These are phyloP conservation scores for Pisolithus sp. DNA, from an alignment of 768 basidiomycete genomes.

Conservation along the genomic window DNA sequence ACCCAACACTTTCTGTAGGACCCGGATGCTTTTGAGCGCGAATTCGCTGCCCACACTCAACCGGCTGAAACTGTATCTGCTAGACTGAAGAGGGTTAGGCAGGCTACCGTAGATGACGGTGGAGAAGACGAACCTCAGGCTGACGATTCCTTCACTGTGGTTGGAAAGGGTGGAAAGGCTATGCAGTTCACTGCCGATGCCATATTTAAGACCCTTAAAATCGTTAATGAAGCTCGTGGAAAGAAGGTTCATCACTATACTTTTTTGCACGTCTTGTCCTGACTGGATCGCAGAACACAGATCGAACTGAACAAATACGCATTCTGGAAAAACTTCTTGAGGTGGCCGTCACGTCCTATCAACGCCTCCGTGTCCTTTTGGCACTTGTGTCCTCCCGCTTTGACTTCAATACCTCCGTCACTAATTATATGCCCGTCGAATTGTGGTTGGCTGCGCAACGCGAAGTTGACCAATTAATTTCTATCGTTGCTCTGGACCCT, in stretches of 20 bases:
- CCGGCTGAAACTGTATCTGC: conserved; percentile 36
- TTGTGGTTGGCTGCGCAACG: conserved; percentile 83
- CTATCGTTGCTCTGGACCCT: conserved; percentile 64
- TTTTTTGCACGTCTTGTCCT: background rate
- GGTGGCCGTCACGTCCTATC: conserved; percentile 83
- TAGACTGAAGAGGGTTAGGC: conserved; percentile 33
- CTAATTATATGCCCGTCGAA: conserved; percentile 87
- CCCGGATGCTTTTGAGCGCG: conserved; percentile 79
- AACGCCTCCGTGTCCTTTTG: conserved; percentile 89
- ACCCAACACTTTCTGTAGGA: conserved; percentile 45
- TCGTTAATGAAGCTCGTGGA: conserved; percentile 89
- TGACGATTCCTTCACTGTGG: conserved; percentile 77
- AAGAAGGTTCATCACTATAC: conserved; percentile 67
- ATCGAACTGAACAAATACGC: conserved; percentile 89
- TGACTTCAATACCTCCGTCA: conserved; percentile 88
- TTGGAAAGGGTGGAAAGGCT: conserved; percentile 83
- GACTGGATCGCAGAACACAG: conserved; percentile 68
- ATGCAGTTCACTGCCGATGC: conserved; percentile 77
- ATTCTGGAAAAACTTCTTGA: conserved; percentile 83
- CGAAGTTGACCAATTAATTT: conserved; percentile 85
- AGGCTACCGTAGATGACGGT: conserved; percentile 28
- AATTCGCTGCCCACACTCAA: conserved; percentile 52
- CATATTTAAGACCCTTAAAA: conserved; percentile 88
- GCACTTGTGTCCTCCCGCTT: conserved; percentile 92
- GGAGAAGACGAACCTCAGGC: conserved; percentile 35